Conservation (phyloP, 768 basidiomycete species). For the Hygrophoropsis aurantiaca region DNA sequence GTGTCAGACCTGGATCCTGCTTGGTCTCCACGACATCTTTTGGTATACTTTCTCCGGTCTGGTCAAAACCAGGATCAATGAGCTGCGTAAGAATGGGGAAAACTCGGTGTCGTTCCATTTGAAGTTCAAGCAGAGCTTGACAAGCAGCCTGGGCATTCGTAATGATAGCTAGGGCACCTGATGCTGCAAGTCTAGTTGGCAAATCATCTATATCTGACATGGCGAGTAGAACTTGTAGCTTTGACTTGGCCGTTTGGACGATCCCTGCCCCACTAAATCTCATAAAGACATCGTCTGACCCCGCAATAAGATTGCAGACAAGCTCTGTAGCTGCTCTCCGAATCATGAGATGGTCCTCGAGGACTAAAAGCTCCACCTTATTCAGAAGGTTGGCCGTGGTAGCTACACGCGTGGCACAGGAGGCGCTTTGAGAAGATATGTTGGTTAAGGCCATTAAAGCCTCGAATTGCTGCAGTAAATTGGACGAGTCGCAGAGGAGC, state of each 20-base stretch:
- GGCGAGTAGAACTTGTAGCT: conserved; percentile 80
- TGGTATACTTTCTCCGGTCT: conserved; percentile 31
- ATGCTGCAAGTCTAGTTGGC: conserved; percentile 84
- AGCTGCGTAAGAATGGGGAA: conserved; percentile 67
- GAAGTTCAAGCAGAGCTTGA: conserved; percentile 57
- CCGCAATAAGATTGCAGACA: conserved; percentile 85
- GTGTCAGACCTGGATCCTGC: conserved; percentile 62
- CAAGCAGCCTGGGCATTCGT: conserved; percentile 64
- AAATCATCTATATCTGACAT: conserved; percentile 85
- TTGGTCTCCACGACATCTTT: conserved; percentile 36
- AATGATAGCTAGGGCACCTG: conserved; percentile 84
- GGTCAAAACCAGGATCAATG: conserved; percentile 54
- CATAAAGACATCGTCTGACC: conserved; percentile 74
- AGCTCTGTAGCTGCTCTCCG: conserved; percentile 89
- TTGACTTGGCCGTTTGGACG: conserved; percentile 48
- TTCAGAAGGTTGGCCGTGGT: conserved; percentile 57
- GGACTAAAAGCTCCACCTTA: conserved; percentile 68
- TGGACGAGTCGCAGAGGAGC: conserved; percentile 66
- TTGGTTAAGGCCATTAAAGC: conserved; percentile 96
- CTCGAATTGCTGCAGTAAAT: conserved; percentile 85
- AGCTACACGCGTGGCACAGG: conserved; percentile 67
- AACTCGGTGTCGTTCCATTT: conserved; percentile 62
- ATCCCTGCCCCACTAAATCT: conserved; percentile 57
- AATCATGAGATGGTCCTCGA: conserved; percentile 82
- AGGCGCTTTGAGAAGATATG: conserved; percentile 73